These are phyloP conservation scores for Corchorus capsularis DNA, from an alignment of 345 rosid genomes.

Conservation along the genomic window DNA sequence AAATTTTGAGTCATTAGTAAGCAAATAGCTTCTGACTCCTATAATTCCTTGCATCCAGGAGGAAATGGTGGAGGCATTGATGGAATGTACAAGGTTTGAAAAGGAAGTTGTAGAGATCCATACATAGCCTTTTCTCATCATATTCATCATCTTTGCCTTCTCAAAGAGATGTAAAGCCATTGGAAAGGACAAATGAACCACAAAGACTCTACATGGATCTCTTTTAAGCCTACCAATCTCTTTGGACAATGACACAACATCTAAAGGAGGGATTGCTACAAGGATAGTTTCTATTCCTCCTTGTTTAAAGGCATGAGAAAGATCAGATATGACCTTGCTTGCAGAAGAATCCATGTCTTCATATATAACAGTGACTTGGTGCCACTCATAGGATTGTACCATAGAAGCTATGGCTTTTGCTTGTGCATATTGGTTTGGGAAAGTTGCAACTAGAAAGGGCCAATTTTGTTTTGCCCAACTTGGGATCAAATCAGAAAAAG, in stretches of 20 bases:
- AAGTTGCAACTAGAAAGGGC: slow-evolving; percentile 35
- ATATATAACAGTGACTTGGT: slow-evolving; percentile 33
- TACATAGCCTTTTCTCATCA: slow-evolving; percentile 37
- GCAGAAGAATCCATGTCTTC: slow-evolving; percentile 31
- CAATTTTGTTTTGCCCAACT: slow-evolving; percentile 16
- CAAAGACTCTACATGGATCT: slow-evolving; percentile 33
- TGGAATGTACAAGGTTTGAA: slow-evolving; percentile 24
- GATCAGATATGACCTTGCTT: background rate
- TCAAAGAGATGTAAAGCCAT: slow-evolving; percentile 22
- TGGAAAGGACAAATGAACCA: slow-evolving; percentile 30
- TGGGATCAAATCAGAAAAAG: slow-evolving; percentile 30
- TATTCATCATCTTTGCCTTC: slow-evolving; percentile 28
- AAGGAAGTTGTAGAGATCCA: slow-evolving; percentile 39
- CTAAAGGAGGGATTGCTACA: slow-evolving; percentile 21
- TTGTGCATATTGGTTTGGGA: slow-evolving; percentile 24
- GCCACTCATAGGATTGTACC: slow-evolving; percentile 31
- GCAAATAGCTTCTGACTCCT: slow-evolving; percentile 26
- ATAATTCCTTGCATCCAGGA: slow-evolving; percentile 34
- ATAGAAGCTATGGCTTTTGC: slow-evolving; percentile 32
- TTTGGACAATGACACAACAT: slow-evolving; percentile 1
- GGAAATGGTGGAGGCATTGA: slow-evolving; percentile 15
- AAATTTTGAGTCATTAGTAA: background rate
- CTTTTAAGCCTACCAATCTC: slow-evolving; percentile 19
- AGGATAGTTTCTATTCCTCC: slow-evolving; percentile 8
- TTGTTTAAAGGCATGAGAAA: background rate